Conservation (phyloP, 805 yeast genomes). For the Phaffomyces thermotolerans region DNA sequence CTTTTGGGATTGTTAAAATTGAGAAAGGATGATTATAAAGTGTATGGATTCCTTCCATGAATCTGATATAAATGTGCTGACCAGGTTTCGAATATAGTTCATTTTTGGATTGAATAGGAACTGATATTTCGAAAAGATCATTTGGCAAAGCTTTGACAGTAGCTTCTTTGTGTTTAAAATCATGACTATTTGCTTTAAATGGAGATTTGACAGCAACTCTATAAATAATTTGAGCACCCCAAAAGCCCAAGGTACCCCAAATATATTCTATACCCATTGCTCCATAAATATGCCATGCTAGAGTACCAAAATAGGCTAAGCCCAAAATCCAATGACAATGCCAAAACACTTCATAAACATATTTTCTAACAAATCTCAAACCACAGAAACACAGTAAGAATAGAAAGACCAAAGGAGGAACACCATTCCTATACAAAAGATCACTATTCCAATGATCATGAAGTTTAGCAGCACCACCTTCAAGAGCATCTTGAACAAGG, state of each 20-base stretch:
- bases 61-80: slow-evolving; percentile 46
- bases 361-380: slow-evolving; percentile 32
- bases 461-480: slow-evolving; percentile 37
- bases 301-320: slow-evolving; percentile 38
- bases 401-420: slow-evolving; percentile 41
- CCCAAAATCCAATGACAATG: slow-evolving; percentile 50
- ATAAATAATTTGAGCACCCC: slow-evolving; percentile 43
- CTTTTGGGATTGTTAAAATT: slow-evolving; percentile 30
- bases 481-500: slow-evolving; percentile 35
- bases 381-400: slow-evolving; percentile 38
- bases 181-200: slow-evolving; percentile 35
- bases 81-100: slow-evolving; percentile 46
- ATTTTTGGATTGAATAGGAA: slow-evolving; percentile 18
- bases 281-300: slow-evolving; percentile 38
- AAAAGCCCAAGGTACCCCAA: slow-evolving; percentile 44
- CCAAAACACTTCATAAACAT: slow-evolving; percentile 40
- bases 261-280: slow-evolving; percentile 34
- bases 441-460: slow-evolving; percentile 19
- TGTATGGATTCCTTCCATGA: slow-evolving; percentile 32
- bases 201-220: slow-evolving; percentile 39
- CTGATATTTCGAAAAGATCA: slow-evolving; percentile 30
- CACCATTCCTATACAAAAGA: slow-evolving; percentile 31
- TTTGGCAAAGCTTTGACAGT: slow-evolving; percentile 18
- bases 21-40: slow-evolving; percentile 55
- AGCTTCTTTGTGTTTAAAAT: slow-evolving; percentile 34